Evolutionary conservation across 495 filamentous ascomycete genomes (phyloP).

Genomic region (Terfezia claveryi): DNA sequence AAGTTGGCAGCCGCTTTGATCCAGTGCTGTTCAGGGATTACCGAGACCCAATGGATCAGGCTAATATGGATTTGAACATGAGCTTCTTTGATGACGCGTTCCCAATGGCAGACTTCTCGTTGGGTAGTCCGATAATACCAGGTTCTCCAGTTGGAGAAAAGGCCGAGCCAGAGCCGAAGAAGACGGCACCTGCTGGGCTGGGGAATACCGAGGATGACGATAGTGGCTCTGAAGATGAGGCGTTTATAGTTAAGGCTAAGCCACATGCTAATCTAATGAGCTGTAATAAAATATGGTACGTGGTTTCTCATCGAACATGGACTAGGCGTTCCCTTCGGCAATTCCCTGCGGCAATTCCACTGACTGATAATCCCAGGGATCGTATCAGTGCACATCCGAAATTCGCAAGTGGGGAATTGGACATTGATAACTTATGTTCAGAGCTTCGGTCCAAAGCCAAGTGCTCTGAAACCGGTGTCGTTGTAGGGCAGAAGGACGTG

Average conservation of each 20-base stretch:
- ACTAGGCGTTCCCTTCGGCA: constrained; percentile 3
- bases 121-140: not conserved
- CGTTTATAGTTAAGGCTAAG: constrained; percentile 31
- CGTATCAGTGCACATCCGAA: constrained; percentile 69
- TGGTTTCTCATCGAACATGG: constrained; percentile 2
- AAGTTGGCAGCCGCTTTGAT: constrained; percentile 77
- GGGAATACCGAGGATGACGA: constrained; percentile 16
- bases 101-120: constrained; percentile 26
- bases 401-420: constrained; percentile 68
- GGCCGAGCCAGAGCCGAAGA: not conserved
- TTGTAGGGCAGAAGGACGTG: constrained; percentile 76
- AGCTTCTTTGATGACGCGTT: constrained; percentile 83
- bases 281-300: constrained; percentile 87
- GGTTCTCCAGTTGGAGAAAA: not conserved
- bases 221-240: constrained; percentile 48
- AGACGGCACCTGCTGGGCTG: not conserved
- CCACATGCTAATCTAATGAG: constrained; percentile 40
- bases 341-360: constrained; percentile 11
- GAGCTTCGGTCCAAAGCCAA: constrained; percentile 93
- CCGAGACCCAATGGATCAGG: constrained; percentile 66
- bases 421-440: constrained; percentile 78
- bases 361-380: constrained; percentile 39
- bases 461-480: constrained; percentile 80
- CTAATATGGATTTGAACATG: constrained; percentile 39
- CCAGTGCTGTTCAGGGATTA: constrained; percentile 85